Evolutionary conservation across 2,329 filamentous ascomycete genomes (phyloP).

Genomic region (Xylariaceae sp.): DNA sequence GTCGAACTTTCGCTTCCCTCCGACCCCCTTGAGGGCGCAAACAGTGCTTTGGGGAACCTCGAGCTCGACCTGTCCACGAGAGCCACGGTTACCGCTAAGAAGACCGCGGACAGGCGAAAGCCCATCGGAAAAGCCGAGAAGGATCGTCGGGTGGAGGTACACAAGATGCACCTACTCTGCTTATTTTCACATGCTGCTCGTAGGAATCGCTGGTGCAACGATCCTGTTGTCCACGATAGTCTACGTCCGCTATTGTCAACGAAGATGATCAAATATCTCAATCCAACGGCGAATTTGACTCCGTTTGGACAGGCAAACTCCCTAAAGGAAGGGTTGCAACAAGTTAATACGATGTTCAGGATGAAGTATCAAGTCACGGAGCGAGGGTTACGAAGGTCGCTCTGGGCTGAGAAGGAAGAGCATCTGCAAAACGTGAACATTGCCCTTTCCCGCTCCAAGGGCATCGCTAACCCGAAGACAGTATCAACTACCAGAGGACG

Average conservation of each 20-base stretch:
- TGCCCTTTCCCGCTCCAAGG: slow-evolving; percentile 7
- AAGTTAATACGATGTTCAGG: slow-evolving; percentile 60
- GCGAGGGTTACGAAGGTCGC: slow-evolving; percentile 58
- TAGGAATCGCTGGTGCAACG: slow-evolving; percentile 87
- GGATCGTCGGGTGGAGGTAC: slow-evolving; percentile 59
- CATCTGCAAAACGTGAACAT: slow-evolving; percentile 49
- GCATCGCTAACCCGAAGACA: slow-evolving; percentile 18
- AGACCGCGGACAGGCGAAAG: slow-evolving; percentile 37
- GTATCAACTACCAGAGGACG: slow-evolving; percentile 52
- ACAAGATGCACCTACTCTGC: slow-evolving; percentile 80
- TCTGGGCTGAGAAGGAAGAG: slow-evolving; percentile 66
- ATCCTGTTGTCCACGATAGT: slow-evolving; percentile 56
- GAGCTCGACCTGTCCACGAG: slow-evolving; percentile 47
- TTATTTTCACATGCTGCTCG: slow-evolving; percentile 69
- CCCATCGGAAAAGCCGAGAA: slow-evolving; percentile 48
- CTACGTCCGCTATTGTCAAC: slow-evolving; percentile 58
- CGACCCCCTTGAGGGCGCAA: slow-evolving; percentile 9
- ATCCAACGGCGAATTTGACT: slow-evolving; percentile 56
- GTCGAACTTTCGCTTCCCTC: slow-evolving; percentile 33
- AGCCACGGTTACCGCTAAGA: slow-evolving; percentile 23
- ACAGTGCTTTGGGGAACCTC: slow-evolving; percentile 29
- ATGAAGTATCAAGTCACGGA: slow-evolving; percentile 64
- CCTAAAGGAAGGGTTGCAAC: slow-evolving; percentile 70
- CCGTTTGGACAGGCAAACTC: slow-evolving; percentile 72
- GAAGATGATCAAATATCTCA: slow-evolving; percentile 59